Evolutionary conservation across 768 basidiomycete species (phyloP).

Genomic region (Saitozyma podzolica): DNA sequence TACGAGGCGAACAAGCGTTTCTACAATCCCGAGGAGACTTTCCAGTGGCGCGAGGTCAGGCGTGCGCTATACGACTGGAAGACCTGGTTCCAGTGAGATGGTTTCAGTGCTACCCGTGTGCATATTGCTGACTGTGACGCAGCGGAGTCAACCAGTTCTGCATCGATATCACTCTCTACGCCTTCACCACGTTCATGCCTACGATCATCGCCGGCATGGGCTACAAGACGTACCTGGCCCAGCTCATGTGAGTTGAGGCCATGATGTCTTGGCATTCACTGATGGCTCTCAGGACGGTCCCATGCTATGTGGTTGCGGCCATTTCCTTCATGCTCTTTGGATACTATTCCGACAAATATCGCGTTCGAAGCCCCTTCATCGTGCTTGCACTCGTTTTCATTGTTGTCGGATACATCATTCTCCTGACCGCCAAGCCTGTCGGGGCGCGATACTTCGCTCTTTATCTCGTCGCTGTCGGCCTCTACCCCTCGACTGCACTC

Average conservation of each 20-base stretch:
- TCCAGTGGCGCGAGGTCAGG: constrained; percentile 28
- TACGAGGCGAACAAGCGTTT: constrained; percentile 20
- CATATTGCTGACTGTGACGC: constrained; percentile 9
- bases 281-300: constrained; percentile 5
- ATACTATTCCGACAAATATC: constrained; percentile 23
- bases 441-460: constrained; percentile 22
- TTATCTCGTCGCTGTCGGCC: constrained; percentile 19
- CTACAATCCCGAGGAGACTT: constrained; percentile 35
- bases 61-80: constrained; percentile 19
- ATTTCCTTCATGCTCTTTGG: constrained; percentile 12
- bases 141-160: constrained; percentile 34
- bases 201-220: constrained; percentile 1
- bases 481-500: constrained; percentile 23
- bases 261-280: too few relatives aligned
- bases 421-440: constrained; percentile 14
- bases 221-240: constrained; percentile 29
- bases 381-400: constrained; percentile 10
- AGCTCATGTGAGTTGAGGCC: constrained; percentile 4
- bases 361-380: constrained; percentile 27
- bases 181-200: constrained; percentile 25
- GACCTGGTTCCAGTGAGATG: too few relatives aligned
- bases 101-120: too few relatives aligned
- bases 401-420: constrained; percentile 26
- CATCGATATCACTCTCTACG: constrained; percentile 27
- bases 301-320: constrained; percentile 29